Evolutionary conservation across 2,329 filamentous ascomycete genomes (phyloP).

Genomic region (Exophiala sp.): DNA sequence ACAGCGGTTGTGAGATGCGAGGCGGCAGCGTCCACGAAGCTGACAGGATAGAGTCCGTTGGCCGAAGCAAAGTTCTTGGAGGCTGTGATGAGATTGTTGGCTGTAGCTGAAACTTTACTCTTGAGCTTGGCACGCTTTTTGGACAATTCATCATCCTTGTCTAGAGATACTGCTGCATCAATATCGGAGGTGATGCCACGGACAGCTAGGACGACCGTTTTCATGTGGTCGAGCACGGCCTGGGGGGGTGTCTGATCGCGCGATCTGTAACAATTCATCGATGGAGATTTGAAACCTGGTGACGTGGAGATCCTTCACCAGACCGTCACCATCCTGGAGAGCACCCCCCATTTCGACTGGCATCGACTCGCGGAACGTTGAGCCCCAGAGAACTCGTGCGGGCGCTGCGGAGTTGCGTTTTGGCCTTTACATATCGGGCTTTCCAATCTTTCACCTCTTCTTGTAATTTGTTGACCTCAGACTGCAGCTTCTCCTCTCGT

Average conservation of each 20-base stretch:
- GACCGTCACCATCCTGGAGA: conserved; percentile 64
- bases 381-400: conserved; percentile 75
- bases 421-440: conserved; percentile 76
- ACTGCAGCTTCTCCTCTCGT: conserved; percentile 70
- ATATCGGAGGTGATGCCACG: conserved; percentile 80
- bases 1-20: conserved; percentile 81
- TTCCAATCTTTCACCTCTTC: conserved; percentile 85
- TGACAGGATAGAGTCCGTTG: conserved; percentile 84
- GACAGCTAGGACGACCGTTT: conserved; percentile 73
- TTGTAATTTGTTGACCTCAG: conserved; percentile 69
- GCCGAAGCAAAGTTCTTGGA: conserved; percentile 84
- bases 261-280: conserved; percentile 77
- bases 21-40: conserved; percentile 83
- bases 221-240: conserved; percentile 77
- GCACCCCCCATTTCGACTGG: conserved; percentile 54
- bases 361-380: conserved; percentile 41
- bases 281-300: conserved; percentile 93
- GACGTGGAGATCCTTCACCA: conserved; percentile 85
- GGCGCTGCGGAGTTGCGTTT: conserved; percentile 77
- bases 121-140: conserved; percentile 66
- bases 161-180: conserved; percentile 50
- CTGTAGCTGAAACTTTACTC: conserved; percentile 78
- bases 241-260: conserved; percentile 67
- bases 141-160: conserved; percentile 48
- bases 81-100: conserved; percentile 92